Base-by-base conservation (phyloP, 257 asterid genomes). In the Solanum microdontum region DNA sequence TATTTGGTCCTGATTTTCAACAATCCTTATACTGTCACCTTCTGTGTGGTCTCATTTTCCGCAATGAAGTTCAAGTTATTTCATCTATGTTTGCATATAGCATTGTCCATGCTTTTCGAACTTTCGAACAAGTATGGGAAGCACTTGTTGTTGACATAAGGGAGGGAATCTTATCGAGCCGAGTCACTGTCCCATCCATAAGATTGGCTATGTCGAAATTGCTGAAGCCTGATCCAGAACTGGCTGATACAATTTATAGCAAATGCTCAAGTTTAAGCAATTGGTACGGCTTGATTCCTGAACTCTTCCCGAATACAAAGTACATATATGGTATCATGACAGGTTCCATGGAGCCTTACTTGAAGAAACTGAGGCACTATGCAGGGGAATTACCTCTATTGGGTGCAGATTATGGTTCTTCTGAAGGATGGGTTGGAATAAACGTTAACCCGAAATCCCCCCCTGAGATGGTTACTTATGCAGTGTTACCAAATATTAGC, bases 221-320 rank as follows among this genome's bases (percentile, higher is more conserved):
- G 8, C 12, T 91, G 72, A 87, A 87, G 33, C 90, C 94, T 83
- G 90, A 93, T 87, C 91, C 89, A 7, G 83, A 28, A 0, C 13
- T 91, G 24, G 92, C 92, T 0, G 90, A 89, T 30, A 75, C 88
- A 15, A 86, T 93, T 13, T 75, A 87, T 13, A 19, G 28, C 5
- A 92, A 93, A 10, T 89, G 92, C 23, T 74, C 62, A 1, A 84
- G 55, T 28, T 40, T 77, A 77, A 90, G 88, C 11, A 62, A 82
- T 11, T 91, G 91, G 93, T 90, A 89, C 9, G 87, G 91, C 4
- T 89, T 93, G 37, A 77, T 93, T 24, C 75, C 87, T 0, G 90
- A 91, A 68, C 86, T 90, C 40, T 93, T 93, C 94, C 95, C 95
- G 1, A 91, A 92, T n/a, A 70, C 93, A 1, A 92, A 87, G 51